Evolutionary conservation across 2,329 filamentous ascomycete species (phyloP).

Genomic region (Aspergillus fischeri): DNA sequence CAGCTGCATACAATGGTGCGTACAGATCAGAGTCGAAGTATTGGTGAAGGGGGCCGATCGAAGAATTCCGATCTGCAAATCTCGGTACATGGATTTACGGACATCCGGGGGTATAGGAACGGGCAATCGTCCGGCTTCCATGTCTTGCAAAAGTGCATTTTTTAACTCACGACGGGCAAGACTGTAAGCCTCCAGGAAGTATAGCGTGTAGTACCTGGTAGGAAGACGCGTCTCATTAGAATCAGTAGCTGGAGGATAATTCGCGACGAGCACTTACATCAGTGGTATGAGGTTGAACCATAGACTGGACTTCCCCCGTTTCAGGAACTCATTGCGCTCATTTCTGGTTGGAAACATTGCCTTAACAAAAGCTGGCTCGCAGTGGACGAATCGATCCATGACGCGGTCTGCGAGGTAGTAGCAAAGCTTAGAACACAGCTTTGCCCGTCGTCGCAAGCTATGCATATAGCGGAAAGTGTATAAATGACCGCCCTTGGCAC

Average conservation of each 20-base stretch:
- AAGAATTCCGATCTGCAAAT: slow-evolving; percentile 36
- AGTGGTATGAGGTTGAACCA: slow-evolving; percentile 39
- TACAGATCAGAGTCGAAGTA: slow-evolving; percentile 36
- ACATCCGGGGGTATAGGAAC: slow-evolving; percentile 33
- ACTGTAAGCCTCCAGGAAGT: slow-evolving; percentile 40
- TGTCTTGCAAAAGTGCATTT: slow-evolving; percentile 34
- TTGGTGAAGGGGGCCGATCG: slow-evolving; percentile 39
- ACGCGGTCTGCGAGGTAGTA: slow-evolving; percentile 41
- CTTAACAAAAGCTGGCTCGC: slow-evolving; percentile 28
- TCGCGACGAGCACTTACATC: slow-evolving; percentile 27
- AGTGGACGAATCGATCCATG: slow-evolving; percentile 35
- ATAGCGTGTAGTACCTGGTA: slow-evolving; percentile 38
- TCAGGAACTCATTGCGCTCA: slow-evolving; percentile 31
- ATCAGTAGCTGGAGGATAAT: neutral
- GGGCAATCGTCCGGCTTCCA: slow-evolving; percentile 35
- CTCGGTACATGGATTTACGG: slow-evolving; percentile 34
- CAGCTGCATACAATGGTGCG: slow-evolving; percentile 40
- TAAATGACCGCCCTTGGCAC: slow-evolving; percentile 32
- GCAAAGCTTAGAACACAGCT: slow-evolving; percentile 36
- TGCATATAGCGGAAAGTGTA: slow-evolving; percentile 41
- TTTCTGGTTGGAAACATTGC: slow-evolving; percentile 29
- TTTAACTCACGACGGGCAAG: slow-evolving; percentile 35
- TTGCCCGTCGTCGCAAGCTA: slow-evolving; percentile 35
- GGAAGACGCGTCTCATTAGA: slow-evolving; percentile 1
- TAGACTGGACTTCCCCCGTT: slow-evolving; percentile 30